Base-by-base conservation (phyloP, 345 rosid genomes). In the Viola odorata region DNA sequence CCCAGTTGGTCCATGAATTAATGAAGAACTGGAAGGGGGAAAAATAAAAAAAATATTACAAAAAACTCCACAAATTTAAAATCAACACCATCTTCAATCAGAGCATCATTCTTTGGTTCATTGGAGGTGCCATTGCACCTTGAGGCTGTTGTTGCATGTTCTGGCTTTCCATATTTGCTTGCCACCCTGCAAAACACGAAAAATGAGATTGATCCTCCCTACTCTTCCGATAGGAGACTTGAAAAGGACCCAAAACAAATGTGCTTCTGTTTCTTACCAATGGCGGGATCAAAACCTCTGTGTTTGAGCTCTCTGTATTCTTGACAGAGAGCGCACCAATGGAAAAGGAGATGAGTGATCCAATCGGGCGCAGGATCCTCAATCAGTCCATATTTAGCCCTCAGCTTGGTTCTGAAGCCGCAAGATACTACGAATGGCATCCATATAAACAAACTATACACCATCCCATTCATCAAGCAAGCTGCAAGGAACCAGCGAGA, bases 241-340 rank as follows among this genome's bases (percentile, higher is more conserved):
- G n/a, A n/a, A n/a, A 8, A 3, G 12, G 50, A 4, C 50, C 5
- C 50, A 45, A 45, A 8, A 47, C 5, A 11, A 36, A 32, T 23
- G 13, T 32, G 8, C 14, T 8, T 11, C 3, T 3, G 36, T 44
- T 11, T 12, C 38, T 49, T 77, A 83, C 95, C 91, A 40, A 85
- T 56, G 48, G 91, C 36, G 15, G 88, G 96, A 57, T 88, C 92
- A 55, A 71, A 55, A 55, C 92, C 90, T 73, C 92, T 80, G 45
- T 3, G 68, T 14, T 79, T 69, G 37, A 88, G 96, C 75, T 88
- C 91, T 47, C 89, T 73, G 60, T 85, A 82, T 38, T 82, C 88
- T 67, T 85, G 96, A 54, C 96, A 85, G 64, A 88, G 88, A 55
- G 96, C 90, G 63, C 96, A 85, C 14, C 65, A 67, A 50, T 85